Evolutionary conservation across 192 early-diverging fungal genomes (phyloP).

Genomic region (Backusella macrospora): DNA sequence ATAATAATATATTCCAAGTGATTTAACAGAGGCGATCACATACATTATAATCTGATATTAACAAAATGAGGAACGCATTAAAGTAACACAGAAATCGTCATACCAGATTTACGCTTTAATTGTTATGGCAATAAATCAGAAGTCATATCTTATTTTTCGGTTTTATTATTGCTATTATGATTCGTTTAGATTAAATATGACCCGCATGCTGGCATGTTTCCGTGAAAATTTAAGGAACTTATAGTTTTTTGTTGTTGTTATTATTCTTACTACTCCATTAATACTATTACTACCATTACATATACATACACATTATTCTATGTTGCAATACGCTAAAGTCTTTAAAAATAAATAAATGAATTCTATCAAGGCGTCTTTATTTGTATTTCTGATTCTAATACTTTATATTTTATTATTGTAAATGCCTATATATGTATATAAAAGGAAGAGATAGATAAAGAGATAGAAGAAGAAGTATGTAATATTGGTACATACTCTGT

Average conservation of each 20-base stretch:
- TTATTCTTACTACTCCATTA: not conserved
- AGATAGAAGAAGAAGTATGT: not conserved
- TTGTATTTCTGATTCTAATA: not conserved
- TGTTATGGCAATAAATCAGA: too few relatives aligned
- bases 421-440: not conserved
- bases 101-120: not conserved
- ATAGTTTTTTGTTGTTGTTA: not conserved
- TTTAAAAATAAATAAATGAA: not conserved
- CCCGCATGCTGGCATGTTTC: not conserved
- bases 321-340: not conserved
- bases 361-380: not conserved
- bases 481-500: too few relatives aligned
- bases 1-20: not conserved
- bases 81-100: conserved; percentile 3
- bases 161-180: not conserved
- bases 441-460: not conserved
- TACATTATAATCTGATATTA: not conserved
- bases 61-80: not conserved
- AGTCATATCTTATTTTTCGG: too few relatives aligned
- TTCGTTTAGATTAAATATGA: not conserved
- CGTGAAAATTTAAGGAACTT: not conserved
- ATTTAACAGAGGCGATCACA: not conserved
- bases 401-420: not conserved
- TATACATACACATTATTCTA: too few relatives aligned
- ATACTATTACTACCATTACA: too few relatives aligned